Evolutionary conservation across 176 grass and related monocot genomes (phyloP).

Genomic region (Aegilops sharonensis): DNA sequence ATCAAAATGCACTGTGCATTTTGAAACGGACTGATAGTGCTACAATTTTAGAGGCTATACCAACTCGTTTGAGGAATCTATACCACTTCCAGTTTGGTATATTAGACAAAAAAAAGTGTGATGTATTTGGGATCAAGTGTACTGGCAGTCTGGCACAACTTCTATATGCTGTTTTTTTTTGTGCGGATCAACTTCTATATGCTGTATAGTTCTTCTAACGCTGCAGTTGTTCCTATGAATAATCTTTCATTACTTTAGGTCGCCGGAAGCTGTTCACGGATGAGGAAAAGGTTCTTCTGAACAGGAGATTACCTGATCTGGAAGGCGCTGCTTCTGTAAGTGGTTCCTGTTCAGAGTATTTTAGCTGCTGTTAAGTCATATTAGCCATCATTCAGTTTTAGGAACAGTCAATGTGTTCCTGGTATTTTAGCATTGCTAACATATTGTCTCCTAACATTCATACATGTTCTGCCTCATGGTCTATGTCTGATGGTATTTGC

Average conservation of each 20-base stretch:
- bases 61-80: not conserved
- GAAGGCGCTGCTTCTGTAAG: constrained; percentile 73
- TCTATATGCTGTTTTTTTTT: not conserved
- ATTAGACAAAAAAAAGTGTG: not conserved
- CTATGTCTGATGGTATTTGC: not conserved
- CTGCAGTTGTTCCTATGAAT: not conserved
- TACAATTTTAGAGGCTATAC: not conserved
- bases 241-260: constrained; percentile 33
- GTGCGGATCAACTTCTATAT: not conserved
- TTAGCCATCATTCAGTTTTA: not conserved
- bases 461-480: not conserved
- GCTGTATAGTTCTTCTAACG: not conserved
- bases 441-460: not conserved
- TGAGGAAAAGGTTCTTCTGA: constrained; percentile 76
- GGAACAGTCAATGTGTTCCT: not conserved
- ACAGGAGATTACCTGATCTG: constrained; percentile 82
- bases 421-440: not conserved
- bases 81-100: not conserved
- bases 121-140: not conserved
- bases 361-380: not conserved
- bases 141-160: not conserved
- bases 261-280: constrained; percentile 66
- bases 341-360: not conserved
- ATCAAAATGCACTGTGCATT: not conserved
- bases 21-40: not conserved